These are phyloP conservation scores for Phytophthora ramorum DNA, from an alignment of 352 stramenopile species.

Conservation along the genomic window DNA sequence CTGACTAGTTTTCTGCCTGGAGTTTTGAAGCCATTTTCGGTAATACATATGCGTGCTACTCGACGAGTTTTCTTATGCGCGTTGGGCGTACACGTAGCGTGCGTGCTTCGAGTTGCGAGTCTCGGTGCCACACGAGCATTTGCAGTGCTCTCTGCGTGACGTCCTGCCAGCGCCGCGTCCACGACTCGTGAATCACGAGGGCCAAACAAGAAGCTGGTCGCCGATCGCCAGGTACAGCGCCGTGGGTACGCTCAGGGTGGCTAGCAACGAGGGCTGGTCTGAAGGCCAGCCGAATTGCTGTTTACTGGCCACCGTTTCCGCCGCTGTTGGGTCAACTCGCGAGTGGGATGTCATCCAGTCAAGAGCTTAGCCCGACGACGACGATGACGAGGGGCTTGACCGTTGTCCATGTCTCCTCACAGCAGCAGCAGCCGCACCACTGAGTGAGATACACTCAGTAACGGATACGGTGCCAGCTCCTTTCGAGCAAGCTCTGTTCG, in stretches of 20 bases:
- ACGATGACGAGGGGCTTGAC: neutral
- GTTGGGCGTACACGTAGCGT: neutral
- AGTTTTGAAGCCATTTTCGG: slow-evolving; percentile 5
- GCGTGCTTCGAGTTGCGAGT: neutral
- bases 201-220: slow-evolving; percentile 6
- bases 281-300: slow-evolving; percentile 11
- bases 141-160: neutral
- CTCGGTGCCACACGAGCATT: slow-evolving; percentile 16
- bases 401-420: neutral
- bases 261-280: neutral
- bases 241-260: slow-evolving; percentile 8
- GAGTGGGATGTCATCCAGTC: slow-evolving; percentile 8
- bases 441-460: slow-evolving; percentile 2
- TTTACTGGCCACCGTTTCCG: slow-evolving; percentile 9
- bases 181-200: too few relatives aligned
- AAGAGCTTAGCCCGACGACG: neutral
- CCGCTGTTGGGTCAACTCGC: neutral
- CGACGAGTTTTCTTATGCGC: neutral
- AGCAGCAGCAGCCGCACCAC: neutral
- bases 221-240: too few relatives aligned
- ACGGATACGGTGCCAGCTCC: slow-evolving; percentile 9
- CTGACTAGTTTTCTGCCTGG: neutral
- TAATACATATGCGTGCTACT: neutral
- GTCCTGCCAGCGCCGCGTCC: slow-evolving; percentile 6
- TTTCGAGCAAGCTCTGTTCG: neutral